Evolutionary conservation across 2,329 filamentous ascomycete species (phyloP).

Genomic region (Byssochlamys sp.): DNA sequence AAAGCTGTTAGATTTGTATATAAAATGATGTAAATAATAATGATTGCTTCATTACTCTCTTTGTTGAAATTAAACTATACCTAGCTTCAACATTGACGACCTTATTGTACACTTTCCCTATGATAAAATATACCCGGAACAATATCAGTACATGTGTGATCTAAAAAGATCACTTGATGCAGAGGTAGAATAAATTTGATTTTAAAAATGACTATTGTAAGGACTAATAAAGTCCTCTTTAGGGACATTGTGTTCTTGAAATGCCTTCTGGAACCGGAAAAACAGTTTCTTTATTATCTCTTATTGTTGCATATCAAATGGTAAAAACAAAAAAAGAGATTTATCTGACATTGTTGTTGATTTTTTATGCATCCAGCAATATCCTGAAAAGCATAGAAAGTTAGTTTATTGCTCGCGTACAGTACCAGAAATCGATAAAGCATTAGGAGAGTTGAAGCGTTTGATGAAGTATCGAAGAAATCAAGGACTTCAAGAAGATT

Average conservation of each 20-base stretch:
- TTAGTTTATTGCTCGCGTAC: slow-evolving; percentile 98
- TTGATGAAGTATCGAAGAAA: slow-evolving; percentile 97
- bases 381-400: slow-evolving; percentile 85
- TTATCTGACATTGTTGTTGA: too few relatives aligned
- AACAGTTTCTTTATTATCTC: slow-evolving; percentile 84
- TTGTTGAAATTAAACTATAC: too few relatives aligned
- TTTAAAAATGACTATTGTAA: too few relatives aligned
- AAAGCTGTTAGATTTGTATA: too few relatives aligned
- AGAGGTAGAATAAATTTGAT: too few relatives aligned
- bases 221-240: too few relatives aligned
- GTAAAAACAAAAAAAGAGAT: too few relatives aligned
- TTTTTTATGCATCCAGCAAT: too few relatives aligned
- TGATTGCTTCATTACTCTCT: too few relatives aligned
- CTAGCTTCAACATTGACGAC: too few relatives aligned
- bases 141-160: slow-evolving; percentile 75
- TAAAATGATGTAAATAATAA: too few relatives aligned
- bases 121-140: slow-evolving; percentile 67
- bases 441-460: slow-evolving; percentile 76
- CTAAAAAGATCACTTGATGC: slow-evolving; percentile 83
- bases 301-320: slow-evolving; percentile 96
- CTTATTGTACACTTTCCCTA: too few relatives aligned
- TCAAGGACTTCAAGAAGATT: slow-evolving; percentile 81
- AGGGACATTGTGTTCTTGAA: slow-evolving; percentile 90
- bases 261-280: slow-evolving; percentile 99
- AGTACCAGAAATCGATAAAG: slow-evolving; percentile 99